These are phyloP conservation scores for Phytophthora sp. DNA, from an alignment of 352 stramenopile species.

Conservation along the genomic window DNA sequence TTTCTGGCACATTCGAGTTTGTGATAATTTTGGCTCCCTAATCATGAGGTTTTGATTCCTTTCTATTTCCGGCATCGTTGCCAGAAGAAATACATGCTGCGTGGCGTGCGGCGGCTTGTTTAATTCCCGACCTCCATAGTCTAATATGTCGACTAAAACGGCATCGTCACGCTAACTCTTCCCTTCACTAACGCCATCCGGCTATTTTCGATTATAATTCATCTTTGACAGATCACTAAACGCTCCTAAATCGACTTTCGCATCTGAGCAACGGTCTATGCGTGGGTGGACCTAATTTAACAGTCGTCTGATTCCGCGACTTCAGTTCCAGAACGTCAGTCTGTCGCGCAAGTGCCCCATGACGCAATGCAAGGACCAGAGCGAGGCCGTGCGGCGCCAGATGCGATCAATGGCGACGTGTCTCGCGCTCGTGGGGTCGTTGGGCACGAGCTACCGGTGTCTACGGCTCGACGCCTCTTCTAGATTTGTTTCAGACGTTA, in stretches of 20 bases:
- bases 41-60: neutral
- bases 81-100: slow-evolving; percentile 11
- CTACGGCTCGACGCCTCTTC: neutral
- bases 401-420: slow-evolving; percentile 13
- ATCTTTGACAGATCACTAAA: neutral
- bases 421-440: slow-evolving; percentile 7
- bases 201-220: no score
- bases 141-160: no score
- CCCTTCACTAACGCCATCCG: no score
- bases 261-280: slow-evolving; percentile 15
- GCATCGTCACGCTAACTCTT: no score
- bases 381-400: slow-evolving; percentile 4
- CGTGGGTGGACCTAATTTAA: slow-evolving; percentile 10
- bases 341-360: slow-evolving; percentile 3
- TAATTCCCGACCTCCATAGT: neutral
- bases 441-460: slow-evolving; percentile 9
- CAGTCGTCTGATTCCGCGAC: neutral
- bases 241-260: no score
- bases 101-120: neutral
- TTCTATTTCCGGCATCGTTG: slow-evolving; percentile 25
- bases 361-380: slow-evolving; percentile 2
- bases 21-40: no score
- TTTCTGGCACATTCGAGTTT: no score
- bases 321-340: slow-evolving; percentile 19
- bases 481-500: neutral